Evolutionary conservation across 495 filamentous ascomycete genomes (phyloP), one percentile per base, ranked within the genome.

Genomic region (Tuber indicum): DNA sequence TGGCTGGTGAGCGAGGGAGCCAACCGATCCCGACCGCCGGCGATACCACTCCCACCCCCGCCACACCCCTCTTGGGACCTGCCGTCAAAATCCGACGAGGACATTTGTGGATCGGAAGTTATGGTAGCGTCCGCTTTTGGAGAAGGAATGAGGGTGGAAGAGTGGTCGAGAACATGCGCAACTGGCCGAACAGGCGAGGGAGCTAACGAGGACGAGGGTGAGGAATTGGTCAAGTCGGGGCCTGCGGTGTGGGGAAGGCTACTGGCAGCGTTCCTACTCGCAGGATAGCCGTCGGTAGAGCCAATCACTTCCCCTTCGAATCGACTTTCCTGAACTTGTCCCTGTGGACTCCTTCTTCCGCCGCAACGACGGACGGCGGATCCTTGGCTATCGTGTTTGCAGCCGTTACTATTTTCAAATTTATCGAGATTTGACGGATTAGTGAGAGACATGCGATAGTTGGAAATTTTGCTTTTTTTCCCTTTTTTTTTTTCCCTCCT

Each of bases 321-420:
- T 80, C 73, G 73, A 78, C 75, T 70, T 79, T 78, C 78, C 78
- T 76, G 73, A 76, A 79, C 41, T 16, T 49, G 70, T 42, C 72
- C 39, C 41, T 75, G 78, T 47, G 72, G 42, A 70, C 47, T 46
- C 21, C 45, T 66, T 46, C 47, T 74, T 79, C 76, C 72, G 78
- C 71, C 52, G 46, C 45, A 73, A 49, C 36, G 70, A 66, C 73
- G 73, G 75, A 79, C 77, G 46, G 49, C 41, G 14, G 77, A 76
- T 66, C 43, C 46, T 76, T 79, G 74, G 74, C 52, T 70, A 72
- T 80, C 78, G 74, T 46, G 58, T 78, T 76, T 80, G 71, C 69
- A 70, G 49, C 70, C 62, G 52, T 70, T 77, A 74, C 75, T 78
- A 72, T 71, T 79, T 79, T 71, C 44, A 46, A 43, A 58, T 73